These are phyloP conservation scores for Hymenoscyphus linearis DNA, from an alignment of 2,329 filamentous ascomycete species.

Conservation along the genomic window DNA sequence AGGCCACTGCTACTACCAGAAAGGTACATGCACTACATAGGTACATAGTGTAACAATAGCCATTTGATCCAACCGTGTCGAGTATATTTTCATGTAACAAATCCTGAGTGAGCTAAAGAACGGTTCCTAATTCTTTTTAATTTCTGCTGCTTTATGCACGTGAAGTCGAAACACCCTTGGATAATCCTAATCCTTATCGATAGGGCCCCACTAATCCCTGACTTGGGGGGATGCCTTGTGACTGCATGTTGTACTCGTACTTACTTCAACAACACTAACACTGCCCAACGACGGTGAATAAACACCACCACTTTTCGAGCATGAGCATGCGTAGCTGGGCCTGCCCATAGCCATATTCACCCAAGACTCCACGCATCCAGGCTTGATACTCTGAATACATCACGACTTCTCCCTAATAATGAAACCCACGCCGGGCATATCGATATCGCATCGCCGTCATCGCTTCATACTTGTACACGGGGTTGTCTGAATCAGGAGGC, in stretches of 20 bases:
- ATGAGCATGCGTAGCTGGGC: not conserved
- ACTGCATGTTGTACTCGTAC: not conserved
- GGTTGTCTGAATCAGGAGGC: constrained; percentile 22
- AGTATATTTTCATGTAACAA: not conserved
- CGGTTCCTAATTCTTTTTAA: not conserved
- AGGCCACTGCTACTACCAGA: not conserved
- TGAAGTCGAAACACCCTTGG: not conserved
- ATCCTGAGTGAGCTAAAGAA: not conserved
- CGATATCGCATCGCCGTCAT: constrained; percentile 5
- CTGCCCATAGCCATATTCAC: not conserved
- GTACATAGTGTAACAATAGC: not conserved
- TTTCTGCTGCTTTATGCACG: not conserved
- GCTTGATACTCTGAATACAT: not conserved
- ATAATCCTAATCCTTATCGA: not conserved
- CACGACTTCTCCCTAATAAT: constrained; percentile 16
- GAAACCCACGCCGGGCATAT: constrained; percentile 10
- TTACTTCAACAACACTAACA: not conserved
- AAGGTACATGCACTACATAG: not conserved
- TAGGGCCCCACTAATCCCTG: not conserved
- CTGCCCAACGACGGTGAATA: not conserved
- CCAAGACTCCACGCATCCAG: not conserved
- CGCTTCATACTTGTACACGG: constrained; percentile 23
- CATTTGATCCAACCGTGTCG: not conserved
- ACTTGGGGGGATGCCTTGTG: constrained; percentile 1
- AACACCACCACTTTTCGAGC: not conserved